A percentile compares a stretch with the other conserved stretches of the same genome.
Evolutionary conservation across 2,329 filamentous ascomycete genomes (phyloP).

Genomic region (Cordyceps militaris): DNA sequence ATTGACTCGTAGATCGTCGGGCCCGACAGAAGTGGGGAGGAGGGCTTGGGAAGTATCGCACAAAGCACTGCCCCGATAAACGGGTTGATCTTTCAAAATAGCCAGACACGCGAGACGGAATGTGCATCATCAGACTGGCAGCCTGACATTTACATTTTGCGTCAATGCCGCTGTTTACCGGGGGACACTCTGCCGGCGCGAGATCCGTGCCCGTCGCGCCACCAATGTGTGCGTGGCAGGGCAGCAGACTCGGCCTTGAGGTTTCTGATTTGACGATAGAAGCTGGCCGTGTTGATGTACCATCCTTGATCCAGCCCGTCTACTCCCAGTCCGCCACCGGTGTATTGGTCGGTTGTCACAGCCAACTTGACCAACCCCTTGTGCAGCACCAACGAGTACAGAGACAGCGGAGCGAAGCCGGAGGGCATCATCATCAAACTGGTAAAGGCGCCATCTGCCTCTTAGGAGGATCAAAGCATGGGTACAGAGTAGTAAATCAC

Average conservation of each 20-base stretch:
- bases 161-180: slow-evolving; percentile 37
- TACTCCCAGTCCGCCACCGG: not conserved
- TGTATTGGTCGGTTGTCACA: slow-evolving; percentile 29
- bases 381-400: slow-evolving; percentile 18
- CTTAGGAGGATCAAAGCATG: too few species aligned
- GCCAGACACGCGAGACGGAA: slow-evolving; percentile 40
- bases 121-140: slow-evolving; percentile 46
- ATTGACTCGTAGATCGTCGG: slow-evolving; percentile 4
- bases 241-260: slow-evolving; percentile 7
- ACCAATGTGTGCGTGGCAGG: slow-evolving; percentile 67
- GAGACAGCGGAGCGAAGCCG: slow-evolving; percentile 15
- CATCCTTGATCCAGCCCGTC: slow-evolving; percentile 10
- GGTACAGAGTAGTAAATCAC: too few species aligned
- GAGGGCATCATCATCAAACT: slow-evolving; percentile 24
- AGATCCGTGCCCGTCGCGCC: slow-evolving; percentile 62
- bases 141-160: slow-evolving; percentile 52
- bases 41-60: not conserved
- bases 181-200: slow-evolving; percentile 52
- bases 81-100: slow-evolving; percentile 33
- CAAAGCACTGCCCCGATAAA: not conserved
- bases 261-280: slow-evolving; percentile 18
- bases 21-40: slow-evolving; percentile 11
- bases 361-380: slow-evolving; percentile 14
- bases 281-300: slow-evolving; percentile 12
- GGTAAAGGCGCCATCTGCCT: too few species aligned